Evolutionary conservation across 768 basidiomycete species (phyloP), one percentile per base, ranked within the genome.

Genomic region (Phaffia tasmanica): DNA sequence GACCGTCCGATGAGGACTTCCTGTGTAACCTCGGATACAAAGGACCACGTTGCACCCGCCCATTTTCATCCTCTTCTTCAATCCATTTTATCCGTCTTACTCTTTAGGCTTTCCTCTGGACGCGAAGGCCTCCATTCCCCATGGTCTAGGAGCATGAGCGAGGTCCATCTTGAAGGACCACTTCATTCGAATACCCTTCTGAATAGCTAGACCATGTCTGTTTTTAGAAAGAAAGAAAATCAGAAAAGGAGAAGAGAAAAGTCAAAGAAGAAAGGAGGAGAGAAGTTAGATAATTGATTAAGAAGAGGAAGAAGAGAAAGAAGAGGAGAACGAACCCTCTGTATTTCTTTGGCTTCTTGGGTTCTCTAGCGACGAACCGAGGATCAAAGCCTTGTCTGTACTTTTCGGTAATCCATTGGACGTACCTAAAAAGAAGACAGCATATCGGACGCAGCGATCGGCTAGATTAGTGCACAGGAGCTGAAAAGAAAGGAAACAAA

Each of bases 401-500:
- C 73, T 88, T 89, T 73, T 87, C 83, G 84, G 88, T 84, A 71
- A 84, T 84, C 89, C 88, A 89, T 9, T 89, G 77, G 65, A 89
- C 83, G 72, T 91, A 91, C 73, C 89, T 90, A 42, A 11, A 42
- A 11, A 42, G 35, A 42, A 5, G 11, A 42, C 6, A 11, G 11
- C 11, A 11, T 42, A 42, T 11, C 35, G 11, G 11, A 42, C 35
- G 35, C 35, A 42, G 30, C 21, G 19, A 16, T 25, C n/a, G 14
- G n/a, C 16, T 60, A 35, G 2, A 49, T 23, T 16, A 59, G 11
- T 42, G 11, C 11, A 42, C 11, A 42, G 11, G 11, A 42, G 35
- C 4, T 4, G 51, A 64, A 50, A 59, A 58, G 16, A 30, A 35
- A 15, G 47, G 8, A 11, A 48, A 64, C 2, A 27, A 14, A 19